phyloP scores from a whole-genome alignment of 2,329 filamentous ascomycete species.

The Penicillium sp. region DNA sequence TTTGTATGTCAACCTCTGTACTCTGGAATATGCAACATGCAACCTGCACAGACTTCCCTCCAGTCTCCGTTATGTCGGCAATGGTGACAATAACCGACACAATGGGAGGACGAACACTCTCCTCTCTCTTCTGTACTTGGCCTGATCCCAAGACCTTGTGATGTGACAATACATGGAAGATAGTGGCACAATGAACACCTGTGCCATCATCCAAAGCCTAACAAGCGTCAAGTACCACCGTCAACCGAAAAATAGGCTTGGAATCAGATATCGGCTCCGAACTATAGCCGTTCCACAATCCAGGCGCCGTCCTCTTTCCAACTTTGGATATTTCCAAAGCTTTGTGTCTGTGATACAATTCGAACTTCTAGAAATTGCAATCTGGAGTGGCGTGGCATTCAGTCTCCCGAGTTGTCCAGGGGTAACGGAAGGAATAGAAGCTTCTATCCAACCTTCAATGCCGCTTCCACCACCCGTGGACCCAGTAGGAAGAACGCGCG shows the following conservation, averaged over 20 bases:
- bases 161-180: constrained; percentile 8
- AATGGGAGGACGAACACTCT: background rate
- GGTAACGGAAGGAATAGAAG: constrained; percentile 19
- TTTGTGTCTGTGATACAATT: constrained; percentile 5
- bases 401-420: constrained; percentile 6
- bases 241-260: background rate
- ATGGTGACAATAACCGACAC: constrained; percentile 3
- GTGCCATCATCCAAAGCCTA: constrained; percentile 5
- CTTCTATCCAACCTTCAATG: constrained; percentile 4
- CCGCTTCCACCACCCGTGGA: constrained; percentile 1
- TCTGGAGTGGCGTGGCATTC: constrained; percentile 10
- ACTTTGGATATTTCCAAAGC: constrained; percentile 2
- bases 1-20: constrained; percentile 4
- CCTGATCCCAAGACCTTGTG: background rate
- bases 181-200: constrained; percentile 15
- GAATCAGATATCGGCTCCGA: background rate
- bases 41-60: background rate
- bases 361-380: constrained; percentile 21
- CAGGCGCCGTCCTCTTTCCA: constrained; percentile 1
- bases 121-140: background rate
- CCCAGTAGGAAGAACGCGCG: constrained; percentile 7
- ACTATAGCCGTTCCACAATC: background rate
- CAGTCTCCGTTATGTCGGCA: constrained; percentile 3
- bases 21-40: background rate
- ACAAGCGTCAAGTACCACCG: constrained; percentile 8